Percentiles rank a stretch among this genome's conserved stretches.
Conservation (phyloP, 768 basidiomycete species). For the Floccularia luteovirens region DNA sequence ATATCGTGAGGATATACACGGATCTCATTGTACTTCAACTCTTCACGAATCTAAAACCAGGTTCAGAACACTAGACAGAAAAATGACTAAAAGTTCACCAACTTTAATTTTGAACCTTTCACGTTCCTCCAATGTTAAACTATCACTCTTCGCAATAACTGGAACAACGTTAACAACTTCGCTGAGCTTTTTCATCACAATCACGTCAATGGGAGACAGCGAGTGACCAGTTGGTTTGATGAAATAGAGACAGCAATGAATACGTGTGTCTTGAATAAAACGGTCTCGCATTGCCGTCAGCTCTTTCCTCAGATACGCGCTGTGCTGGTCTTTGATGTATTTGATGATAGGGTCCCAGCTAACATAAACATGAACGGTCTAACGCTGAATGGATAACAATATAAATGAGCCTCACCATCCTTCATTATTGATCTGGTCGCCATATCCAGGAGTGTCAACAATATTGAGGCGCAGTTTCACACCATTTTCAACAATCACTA, state of each 20-base stretch:
- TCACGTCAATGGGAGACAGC: conserved; percentile 92
- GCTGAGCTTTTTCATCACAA: conserved; percentile 98
- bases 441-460: conserved; percentile 97
- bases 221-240: conserved; percentile 99
- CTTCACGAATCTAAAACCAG: conserved; percentile 76
- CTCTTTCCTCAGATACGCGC: conserved; percentile 97
- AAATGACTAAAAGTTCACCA: conserved; percentile 9
- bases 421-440: conserved; percentile 98
- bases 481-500: conserved; percentile 95
- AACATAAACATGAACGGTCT: conserved; percentile 1
- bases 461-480: conserved; percentile 94
- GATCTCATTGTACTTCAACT: conserved; percentile 87
- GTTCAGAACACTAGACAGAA: conserved; percentile 7
- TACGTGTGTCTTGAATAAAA: conserved; percentile 96
- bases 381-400: neutral
- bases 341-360: conserved; percentile 99
- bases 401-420: conserved; percentile 60
- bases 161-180: conserved; percentile 99
- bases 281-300: conserved; percentile 98
- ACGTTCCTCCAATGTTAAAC: conserved; percentile 88
- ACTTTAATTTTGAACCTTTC: conserved; percentile 91
- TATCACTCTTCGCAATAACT: conserved; percentile 97
- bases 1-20: conserved; percentile 95
- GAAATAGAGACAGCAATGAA: conserved; percentile 97
- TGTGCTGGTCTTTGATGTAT: conserved; percentile 99